These are phyloP conservation scores for Kwoniella heveanensis DNA, from an alignment of 768 basidiomycete species.

Conservation along the genomic window DNA sequence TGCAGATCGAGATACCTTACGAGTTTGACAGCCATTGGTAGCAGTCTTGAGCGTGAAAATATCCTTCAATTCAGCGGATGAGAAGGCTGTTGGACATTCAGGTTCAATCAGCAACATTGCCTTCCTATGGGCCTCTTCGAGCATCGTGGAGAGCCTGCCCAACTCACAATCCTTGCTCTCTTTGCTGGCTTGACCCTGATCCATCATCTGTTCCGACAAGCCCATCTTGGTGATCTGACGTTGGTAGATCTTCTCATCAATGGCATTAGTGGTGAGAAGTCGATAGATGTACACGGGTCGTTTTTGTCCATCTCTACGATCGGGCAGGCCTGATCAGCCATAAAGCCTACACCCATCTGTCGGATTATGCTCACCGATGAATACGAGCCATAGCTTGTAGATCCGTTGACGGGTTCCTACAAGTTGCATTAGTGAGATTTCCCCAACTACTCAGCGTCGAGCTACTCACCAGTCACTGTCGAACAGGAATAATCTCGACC, in stretches of 20 bases:
- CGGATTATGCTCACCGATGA: constrained; percentile 69
- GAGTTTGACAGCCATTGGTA: constrained; percentile 79
- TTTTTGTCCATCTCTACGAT: constrained; percentile 84
- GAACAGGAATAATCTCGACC: constrained; percentile 71
- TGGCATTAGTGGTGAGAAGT: constrained; percentile 64
- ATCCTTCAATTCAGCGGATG: constrained; percentile 70
- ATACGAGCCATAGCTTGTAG: constrained; percentile 97
- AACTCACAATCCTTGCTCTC: constrained; percentile 74
- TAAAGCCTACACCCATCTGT: too few species aligned
- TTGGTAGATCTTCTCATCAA: constrained; percentile 66
- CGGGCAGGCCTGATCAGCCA: too few species aligned
- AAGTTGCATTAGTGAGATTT: constrained; percentile 2
- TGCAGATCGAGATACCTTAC: constrained; percentile 27
- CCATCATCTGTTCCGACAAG: constrained; percentile 67
- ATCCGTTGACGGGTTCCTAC: constrained; percentile 63
- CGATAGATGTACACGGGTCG: constrained; percentile 74
- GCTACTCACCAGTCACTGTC: constrained; percentile 54
- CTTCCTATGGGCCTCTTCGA: not conserved
- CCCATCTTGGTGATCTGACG: constrained; percentile 93
- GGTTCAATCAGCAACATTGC: not conserved
- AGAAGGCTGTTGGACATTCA: constrained; percentile 47
- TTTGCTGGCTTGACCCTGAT: constrained; percentile 64
- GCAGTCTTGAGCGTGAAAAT: constrained; percentile 83
- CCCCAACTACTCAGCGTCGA: not conserved
- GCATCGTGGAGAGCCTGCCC: not conserved